These are phyloP conservation scores for Umbelopsis isabellina DNA, from an alignment of 192 early-diverging fungal species.

Conservation along the genomic window DNA sequence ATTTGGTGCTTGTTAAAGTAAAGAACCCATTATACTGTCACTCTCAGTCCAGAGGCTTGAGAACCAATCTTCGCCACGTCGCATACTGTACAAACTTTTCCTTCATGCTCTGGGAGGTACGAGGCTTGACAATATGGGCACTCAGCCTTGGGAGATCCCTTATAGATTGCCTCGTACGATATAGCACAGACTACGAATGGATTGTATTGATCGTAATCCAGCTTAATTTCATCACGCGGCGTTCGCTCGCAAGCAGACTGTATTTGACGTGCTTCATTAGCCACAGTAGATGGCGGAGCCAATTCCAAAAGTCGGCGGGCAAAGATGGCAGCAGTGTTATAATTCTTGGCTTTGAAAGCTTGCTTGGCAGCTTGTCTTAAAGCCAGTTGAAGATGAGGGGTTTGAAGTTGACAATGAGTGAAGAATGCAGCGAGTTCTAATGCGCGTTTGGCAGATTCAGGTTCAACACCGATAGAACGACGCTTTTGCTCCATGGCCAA, in stretches of 20 bases:
- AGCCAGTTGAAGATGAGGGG: conserved; percentile 84
- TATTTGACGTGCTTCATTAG: conserved; percentile 80
- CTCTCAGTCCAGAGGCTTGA: conserved; percentile 71
- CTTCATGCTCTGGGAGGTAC: conserved; percentile 83
- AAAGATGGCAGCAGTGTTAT: conserved; percentile 83
- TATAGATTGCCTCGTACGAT: conserved; percentile 89
- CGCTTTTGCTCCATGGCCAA: conserved; percentile 83
- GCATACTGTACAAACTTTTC: conserved; percentile 84
- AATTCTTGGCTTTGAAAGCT: conserved; percentile 84
- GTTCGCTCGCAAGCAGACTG: conserved; percentile 76
- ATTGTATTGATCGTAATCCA: conserved; percentile 96
- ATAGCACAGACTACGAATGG: conserved; percentile 88
- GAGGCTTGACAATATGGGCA: conserved; percentile 91
- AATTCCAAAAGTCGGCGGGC: conserved; percentile 90
- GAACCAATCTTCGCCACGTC: conserved; percentile 84
- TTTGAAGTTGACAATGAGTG: conserved; percentile 90
- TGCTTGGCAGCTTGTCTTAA: conserved; percentile 87
- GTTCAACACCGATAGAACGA: conserved; percentile 59
- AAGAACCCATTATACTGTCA: conserved; percentile 34
- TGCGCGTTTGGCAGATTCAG: conserved; percentile 66
- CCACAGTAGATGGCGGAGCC: conserved; percentile 76
- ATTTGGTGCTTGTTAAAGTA: not conserved
- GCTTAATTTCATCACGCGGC: conserved; percentile 74
- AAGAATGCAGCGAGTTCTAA: conserved; percentile 96
- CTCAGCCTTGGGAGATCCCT: conserved; percentile 72